Conservation (phyloP, 495 filamentous ascomycete species). For the Durotheca rogersii region DNA sequence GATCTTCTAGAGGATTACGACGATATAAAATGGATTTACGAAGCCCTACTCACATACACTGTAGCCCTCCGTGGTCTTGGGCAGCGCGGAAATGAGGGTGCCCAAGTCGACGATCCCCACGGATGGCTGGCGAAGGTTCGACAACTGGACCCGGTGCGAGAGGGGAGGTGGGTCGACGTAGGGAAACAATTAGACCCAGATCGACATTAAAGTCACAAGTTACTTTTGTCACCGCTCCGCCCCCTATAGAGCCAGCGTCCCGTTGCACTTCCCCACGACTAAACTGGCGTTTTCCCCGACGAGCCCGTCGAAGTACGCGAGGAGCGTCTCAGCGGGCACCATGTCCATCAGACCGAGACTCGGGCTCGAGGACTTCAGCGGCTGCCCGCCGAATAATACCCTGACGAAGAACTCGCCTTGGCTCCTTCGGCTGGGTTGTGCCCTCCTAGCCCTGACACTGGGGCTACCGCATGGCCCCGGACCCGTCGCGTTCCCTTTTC, state of each 20-base stretch:
- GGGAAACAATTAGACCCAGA: conserved; percentile 42
- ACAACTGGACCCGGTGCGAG: conserved; percentile 67
- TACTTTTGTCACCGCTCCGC: not conserved
- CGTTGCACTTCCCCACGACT: conserved; percentile 39
- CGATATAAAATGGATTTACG: conserved; percentile 78
- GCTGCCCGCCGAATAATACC: conserved; percentile 63
- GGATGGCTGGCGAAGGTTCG: conserved; percentile 65
- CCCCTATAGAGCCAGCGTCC: conserved; percentile 21
- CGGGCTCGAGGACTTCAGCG: conserved; percentile 60
- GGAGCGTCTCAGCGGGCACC: conserved; percentile 56
- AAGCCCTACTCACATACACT: conserved; percentile 68
- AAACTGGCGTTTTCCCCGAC: conserved; percentile 54
- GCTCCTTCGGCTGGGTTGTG: conserved; percentile 37
- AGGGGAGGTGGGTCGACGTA: conserved; percentile 67
- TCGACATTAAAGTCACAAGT: conserved; percentile 13
- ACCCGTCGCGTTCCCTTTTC: conserved; percentile 11
- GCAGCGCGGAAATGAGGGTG: conserved; percentile 29
- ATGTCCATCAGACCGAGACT: conserved; percentile 61
- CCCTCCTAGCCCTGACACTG: not conserved
- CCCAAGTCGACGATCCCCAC: conserved; percentile 51
- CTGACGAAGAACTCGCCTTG: conserved; percentile 47
- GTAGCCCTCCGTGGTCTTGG: conserved; percentile 50
- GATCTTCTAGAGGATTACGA: conserved; percentile 75
- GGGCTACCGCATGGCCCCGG: not conserved
- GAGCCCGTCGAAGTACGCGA: conserved; percentile 65